These are phyloP conservation scores for Chytridiales sp. DNA, from an alignment of 371 early-diverging fungal species.

Conservation along the genomic window DNA sequence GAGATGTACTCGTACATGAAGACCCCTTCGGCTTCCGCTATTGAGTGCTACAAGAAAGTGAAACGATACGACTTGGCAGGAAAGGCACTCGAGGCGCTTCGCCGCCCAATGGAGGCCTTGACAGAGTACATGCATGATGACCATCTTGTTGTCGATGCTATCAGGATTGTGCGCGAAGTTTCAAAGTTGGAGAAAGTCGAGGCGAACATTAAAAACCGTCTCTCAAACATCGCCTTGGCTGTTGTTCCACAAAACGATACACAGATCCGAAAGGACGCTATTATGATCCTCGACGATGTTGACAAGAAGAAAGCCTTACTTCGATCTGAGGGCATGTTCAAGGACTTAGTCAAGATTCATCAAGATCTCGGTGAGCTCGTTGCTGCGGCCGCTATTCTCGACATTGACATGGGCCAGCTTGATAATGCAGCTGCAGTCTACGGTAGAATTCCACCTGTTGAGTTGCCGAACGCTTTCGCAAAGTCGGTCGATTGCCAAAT, in stretches of 20 bases:
- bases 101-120: neutral
- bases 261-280: conserved; percentile 12
- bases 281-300: conserved; percentile 9
- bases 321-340: conserved; percentile 12
- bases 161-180: neutral
- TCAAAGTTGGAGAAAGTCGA: neutral
- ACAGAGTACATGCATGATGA: conserved; percentile 2
- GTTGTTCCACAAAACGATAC: neutral
- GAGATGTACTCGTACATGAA: conserved; percentile 9
- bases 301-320: conserved; percentile 5
- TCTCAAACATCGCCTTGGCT: conserved; percentile 7
- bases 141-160: conserved; percentile 1
- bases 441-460: neutral
- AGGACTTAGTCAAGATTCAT: conserved; percentile 5
- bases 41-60: conserved; percentile 11
- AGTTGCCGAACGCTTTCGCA: neutral
- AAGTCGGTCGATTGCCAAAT: neutral
- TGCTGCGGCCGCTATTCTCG: conserved; percentile 5
- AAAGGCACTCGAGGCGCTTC: conserved; percentile 1
- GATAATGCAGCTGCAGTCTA: conserved; percentile 4
- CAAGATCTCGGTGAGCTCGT: neutral
- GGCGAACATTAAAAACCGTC: neutral
- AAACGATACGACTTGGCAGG: conserved; percentile 9
- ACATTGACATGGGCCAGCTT: conserved; percentile 4
- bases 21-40: neutral